Percentiles rank a stretch among this genome's conserved stretches.
phyloP scores from a whole-genome alignment of 1,139 yeast genomes.

The Debaryomyces udenii region DNA sequence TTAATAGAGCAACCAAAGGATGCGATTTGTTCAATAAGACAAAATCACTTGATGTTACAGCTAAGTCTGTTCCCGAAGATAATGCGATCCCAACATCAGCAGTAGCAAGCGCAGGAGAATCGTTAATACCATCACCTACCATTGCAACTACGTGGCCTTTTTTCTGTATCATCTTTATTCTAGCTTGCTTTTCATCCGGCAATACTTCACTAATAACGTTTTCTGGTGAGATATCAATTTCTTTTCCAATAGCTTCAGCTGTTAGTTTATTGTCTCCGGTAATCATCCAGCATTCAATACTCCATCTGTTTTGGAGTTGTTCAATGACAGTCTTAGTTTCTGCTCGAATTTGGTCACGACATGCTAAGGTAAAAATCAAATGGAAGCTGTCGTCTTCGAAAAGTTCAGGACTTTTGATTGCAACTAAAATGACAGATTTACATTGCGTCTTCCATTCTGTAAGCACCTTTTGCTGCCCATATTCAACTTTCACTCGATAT shows the following conservation, averaged over 20 bases:
- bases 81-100: slow-evolving; percentile 65
- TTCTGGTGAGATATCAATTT: slow-evolving; percentile 56
- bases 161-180: slow-evolving; percentile 56
- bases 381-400: slow-evolving; percentile 35
- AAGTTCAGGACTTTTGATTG: slow-evolving; percentile 33
- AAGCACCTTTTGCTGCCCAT: slow-evolving; percentile 31
- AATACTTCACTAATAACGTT: slow-evolving; percentile 73
- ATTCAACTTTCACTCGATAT: slow-evolving; percentile 32
- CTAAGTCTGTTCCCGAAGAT: slow-evolving; percentile 62
- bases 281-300: slow-evolving; percentile 70
- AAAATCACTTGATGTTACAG: slow-evolving; percentile 61
- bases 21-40: slow-evolving; percentile 49
- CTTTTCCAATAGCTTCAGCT: slow-evolving; percentile 67
- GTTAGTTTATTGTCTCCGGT: slow-evolving; percentile 71
- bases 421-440: slow-evolving; percentile 64
- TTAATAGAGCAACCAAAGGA: slow-evolving; percentile 52
- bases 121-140: slow-evolving; percentile 69
- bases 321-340: slow-evolving; percentile 60
- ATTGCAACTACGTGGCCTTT: slow-evolving; percentile 50
- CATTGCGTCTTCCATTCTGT: slow-evolving; percentile 62
- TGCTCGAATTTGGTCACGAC: slow-evolving; percentile 65
- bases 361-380: slow-evolving; percentile 54
- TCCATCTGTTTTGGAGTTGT: slow-evolving; percentile 39
- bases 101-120: slow-evolving; percentile 62
- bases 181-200: slow-evolving; percentile 70